Evolutionary conservation across 78 protist species (phyloP).

Genomic region (Emiliania huxleyi): DNA sequence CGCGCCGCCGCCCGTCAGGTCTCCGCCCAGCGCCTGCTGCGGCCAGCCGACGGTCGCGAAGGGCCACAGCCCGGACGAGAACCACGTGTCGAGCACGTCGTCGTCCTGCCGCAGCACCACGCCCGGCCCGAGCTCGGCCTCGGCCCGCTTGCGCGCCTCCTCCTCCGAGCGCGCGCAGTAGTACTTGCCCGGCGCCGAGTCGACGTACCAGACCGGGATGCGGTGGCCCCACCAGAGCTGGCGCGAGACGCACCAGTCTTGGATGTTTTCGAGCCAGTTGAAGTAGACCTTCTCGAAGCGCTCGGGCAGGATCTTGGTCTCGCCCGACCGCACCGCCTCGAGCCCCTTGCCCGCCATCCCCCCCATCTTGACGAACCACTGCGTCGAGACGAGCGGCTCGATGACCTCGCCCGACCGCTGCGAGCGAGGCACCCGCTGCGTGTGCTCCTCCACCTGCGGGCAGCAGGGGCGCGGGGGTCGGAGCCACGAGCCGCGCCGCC

Average conservation of each 20-base stretch:
- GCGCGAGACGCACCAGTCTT: constrained; percentile 60
- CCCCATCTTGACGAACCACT: constrained; percentile 65
- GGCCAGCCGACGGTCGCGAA: constrained; percentile 76
- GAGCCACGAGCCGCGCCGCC: too few relatives aligned
- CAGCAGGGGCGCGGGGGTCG: too few relatives aligned
- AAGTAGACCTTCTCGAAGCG: constrained; percentile 40
- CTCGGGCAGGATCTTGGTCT: neutral
- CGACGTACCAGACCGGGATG: constrained; percentile 54
- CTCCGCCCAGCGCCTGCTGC: neutral
- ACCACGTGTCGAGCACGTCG: constrained; percentile 98
- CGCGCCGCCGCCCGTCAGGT: neutral
- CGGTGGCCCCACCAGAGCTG: constrained; percentile 77
- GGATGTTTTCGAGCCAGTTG: constrained; percentile 64
- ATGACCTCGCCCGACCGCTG: constrained; percentile 56
- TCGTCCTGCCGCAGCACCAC: constrained; percentile 66
- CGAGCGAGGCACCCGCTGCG: constrained; percentile 42
- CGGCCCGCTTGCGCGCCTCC: constrained; percentile 9
- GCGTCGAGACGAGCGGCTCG: constrained; percentile 61
- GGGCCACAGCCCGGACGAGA: constrained; percentile 83
- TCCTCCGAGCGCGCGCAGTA: constrained; percentile 30
- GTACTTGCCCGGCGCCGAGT: neutral
- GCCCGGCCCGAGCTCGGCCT: neutral
- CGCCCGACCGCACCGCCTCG: neutral
- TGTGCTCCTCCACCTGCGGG: neutral
- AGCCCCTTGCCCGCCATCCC: neutral